Conservation (phyloP, 208 protist species). For the Perkinsela sp. region DNA sequence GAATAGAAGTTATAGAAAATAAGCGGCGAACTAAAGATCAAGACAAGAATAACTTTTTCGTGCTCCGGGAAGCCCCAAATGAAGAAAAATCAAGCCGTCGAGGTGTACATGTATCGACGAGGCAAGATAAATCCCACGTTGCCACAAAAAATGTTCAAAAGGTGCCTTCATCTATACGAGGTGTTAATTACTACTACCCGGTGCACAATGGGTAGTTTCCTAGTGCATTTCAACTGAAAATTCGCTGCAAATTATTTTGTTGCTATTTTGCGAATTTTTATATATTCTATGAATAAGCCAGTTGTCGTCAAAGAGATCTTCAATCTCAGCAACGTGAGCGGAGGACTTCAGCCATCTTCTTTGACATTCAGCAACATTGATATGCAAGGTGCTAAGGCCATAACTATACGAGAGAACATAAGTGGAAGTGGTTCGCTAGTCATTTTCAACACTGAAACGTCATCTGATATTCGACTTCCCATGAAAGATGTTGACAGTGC, state of each 20-base stretch:
- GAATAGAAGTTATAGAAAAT: not conserved
- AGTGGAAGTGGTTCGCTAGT: slow-evolving; percentile 35
- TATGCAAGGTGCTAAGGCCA: slow-evolving; percentile 87
- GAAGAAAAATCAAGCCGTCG: not conserved
- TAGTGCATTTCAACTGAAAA: not conserved
- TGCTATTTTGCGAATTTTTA: not conserved
- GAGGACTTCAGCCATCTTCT: slow-evolving; percentile 60
- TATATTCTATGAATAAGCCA: slow-evolving; percentile 17
- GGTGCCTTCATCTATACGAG: not conserved
- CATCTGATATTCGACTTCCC: slow-evolving; percentile 75
- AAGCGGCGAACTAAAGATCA: not conserved
- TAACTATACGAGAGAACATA: slow-evolving; percentile 80
- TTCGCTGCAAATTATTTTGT: not conserved
- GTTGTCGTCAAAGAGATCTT: slow-evolving; percentile 23
- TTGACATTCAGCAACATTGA: slow-evolving; percentile 87
- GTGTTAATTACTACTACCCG: not conserved
- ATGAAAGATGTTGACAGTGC: slow-evolving; percentile 87
- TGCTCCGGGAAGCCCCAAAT: not conserved
- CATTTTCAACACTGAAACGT: slow-evolving; percentile 81
- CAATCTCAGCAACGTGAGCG: slow-evolving; percentile 45
- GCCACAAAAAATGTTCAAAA: not conserved
- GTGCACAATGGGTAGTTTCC: not conserved
- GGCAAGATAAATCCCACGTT: not conserved
- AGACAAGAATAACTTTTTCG: not conserved
- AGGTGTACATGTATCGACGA: too few relatives aligned